Conservation (phyloP, 306 rosid genomes). For the Corylus avellana region DNA sequence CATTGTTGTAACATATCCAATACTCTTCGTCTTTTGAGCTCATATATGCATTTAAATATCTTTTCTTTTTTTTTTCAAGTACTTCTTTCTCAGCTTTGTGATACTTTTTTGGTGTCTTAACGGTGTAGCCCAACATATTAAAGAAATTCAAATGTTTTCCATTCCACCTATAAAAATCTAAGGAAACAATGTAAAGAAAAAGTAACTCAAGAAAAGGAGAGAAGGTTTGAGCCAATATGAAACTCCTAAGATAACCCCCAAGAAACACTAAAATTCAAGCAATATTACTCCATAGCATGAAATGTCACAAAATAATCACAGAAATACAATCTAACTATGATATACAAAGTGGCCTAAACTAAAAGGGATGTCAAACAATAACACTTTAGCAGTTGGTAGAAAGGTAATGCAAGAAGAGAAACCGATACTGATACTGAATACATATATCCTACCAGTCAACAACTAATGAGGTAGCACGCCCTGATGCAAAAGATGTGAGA, state of each 20-base stretch:
- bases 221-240: neutral
- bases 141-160: neutral
- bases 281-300: neutral
- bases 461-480: slow-evolving; percentile 96
- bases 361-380: neutral
- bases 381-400: neutral
- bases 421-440: slow-evolving; percentile 13
- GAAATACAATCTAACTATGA: neutral
- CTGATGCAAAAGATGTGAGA: slow-evolving; percentile 97
- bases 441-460: slow-evolving; percentile 75
- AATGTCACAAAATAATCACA: neutral
- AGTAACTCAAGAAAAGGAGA: neutral
- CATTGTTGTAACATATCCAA: neutral
- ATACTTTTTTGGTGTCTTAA: neutral
- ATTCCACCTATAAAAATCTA: neutral
- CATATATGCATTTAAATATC: neutral
- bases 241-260: neutral
- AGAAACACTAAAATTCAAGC: neutral
- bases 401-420: slow-evolving; percentile 7
- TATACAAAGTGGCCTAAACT: neutral
- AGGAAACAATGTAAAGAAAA: neutral
- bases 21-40: neutral
- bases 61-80: neutral
- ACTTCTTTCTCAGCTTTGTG: neutral
- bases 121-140: neutral